Base-by-base conservation (phyloP, 768 basidiomycete genomes). In the Chalciporus piperatus region DNA sequence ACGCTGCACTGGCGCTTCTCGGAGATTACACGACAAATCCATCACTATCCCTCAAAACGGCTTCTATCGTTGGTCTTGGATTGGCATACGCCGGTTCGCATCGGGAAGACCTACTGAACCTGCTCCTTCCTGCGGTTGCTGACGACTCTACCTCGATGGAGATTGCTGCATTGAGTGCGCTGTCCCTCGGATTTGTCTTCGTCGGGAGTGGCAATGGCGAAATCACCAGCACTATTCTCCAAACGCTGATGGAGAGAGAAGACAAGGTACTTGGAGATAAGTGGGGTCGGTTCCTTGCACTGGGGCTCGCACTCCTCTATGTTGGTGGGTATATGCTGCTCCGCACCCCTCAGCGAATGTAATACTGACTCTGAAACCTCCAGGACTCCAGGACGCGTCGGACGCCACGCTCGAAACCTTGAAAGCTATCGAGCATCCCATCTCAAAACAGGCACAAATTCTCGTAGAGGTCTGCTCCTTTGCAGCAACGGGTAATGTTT, bases 121-220 rank as follows among this genome's bases (percentile, higher is more conserved):
- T 88, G 48, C 79, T 99, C n/a, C 70, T 95, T 10, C 92, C 92
- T 0, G 78, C 83, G 35, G 80, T 97, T 23, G 80, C 82, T 7
- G 97, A 99, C 60, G 92, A 95, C 22, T 70, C 74, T 4, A 74
- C 84, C 30, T 85, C 88, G 17, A 96, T 93, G 85, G 96, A 98
- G 69, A 83, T 99, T 39, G 84, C 85, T 3, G 81, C 89, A 41
- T 76, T 96, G 50, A 84, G 94, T 16, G 85, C 95, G 0, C 76
- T 99, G 14, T 84, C 96, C 0, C 79, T 98, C 10, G 96, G 96
- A 1, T 96, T 98, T 70, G 85, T 98, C 47, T 97, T 92, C 61
- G 94, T 96, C 20, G 96, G 96, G 16, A 94, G 93, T 62, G 92
- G 87, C 44, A 89, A 98, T 58, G 94, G 94, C 6, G 97, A 99